Conservation (phyloP, 768 basidiomycete species). For the Amyloporia xantha region DNA sequence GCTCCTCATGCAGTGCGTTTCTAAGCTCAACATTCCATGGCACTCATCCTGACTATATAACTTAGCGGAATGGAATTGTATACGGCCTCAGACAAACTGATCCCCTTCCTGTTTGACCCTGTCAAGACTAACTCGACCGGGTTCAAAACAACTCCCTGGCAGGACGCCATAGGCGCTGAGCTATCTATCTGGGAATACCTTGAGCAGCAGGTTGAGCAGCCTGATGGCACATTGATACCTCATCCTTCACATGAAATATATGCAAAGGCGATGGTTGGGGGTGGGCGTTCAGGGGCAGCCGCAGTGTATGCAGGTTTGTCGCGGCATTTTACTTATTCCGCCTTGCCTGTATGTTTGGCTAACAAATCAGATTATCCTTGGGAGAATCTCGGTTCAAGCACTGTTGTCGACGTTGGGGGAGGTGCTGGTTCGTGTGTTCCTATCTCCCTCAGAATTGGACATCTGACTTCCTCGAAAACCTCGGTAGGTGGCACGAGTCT, state of each 20-base stretch:
- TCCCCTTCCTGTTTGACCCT: slow-evolving; percentile 7
- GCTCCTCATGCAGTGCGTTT: background rate
- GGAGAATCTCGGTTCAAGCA: slow-evolving; percentile 2
- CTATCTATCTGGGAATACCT: slow-evolving; percentile 7
- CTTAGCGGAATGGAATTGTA: background rate
- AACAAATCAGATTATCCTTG: slow-evolving; percentile 10
- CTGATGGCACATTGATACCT: slow-evolving; percentile 5
- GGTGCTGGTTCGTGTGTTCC: slow-evolving; percentile 9
- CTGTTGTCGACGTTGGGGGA: slow-evolving; percentile 11
- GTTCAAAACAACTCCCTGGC: slow-evolving; percentile 2
- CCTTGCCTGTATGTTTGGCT: background rate
- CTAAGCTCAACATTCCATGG: background rate
- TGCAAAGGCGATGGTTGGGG: slow-evolving; percentile 8
- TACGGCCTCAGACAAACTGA: slow-evolving; percentile 2
- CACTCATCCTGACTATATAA: background rate
- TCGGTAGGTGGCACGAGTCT: slow-evolving; percentile 7
- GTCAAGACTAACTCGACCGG: slow-evolving; percentile 4
- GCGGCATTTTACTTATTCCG: background rate
- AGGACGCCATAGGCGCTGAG: background rate
- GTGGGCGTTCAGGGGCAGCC: background rate
- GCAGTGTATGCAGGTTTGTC: slow-evolving; percentile 6
- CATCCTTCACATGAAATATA: slow-evolving; percentile 3
- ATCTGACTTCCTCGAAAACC: background rate
- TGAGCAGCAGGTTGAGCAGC: slow-evolving; percentile 5
- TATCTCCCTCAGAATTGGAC: background rate